Base-by-base conservation (phyloP, 2,329 filamentous ascomycete genomes). In the Mollisiaceae sp. region DNA sequence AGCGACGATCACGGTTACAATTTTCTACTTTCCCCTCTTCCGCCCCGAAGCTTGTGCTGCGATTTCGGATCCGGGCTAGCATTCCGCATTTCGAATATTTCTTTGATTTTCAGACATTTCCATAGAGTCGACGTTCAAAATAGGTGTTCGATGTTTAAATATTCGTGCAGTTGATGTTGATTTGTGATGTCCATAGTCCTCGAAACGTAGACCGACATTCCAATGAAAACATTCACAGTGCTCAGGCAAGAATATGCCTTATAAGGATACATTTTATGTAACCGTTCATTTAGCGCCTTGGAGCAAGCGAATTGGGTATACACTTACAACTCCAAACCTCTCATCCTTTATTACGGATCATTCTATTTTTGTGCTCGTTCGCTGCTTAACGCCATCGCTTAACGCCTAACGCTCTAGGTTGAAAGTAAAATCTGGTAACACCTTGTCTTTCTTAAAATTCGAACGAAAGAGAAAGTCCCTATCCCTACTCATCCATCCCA, bases 401-500 rank as follows among this genome's bases (percentile, higher is more conserved):
- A 50, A 50, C 18, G 27, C 27, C 27, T 6, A 32, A 32, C 6
- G 27, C 27, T 32, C 27, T 3, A 32, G 3, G 6, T 2, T n/a
- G n/a, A 43, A 22, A 50, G 45, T 22, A n/a, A 50, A 18, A 14
- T 50, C 45, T 50, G 32, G 14, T 32, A 54, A 54, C 50, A 24
- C 50, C 50, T 8, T 18, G 32, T 11, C 24, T 18, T 32, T 24
- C 27, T 24, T 27, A 50, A 18, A 1, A 54, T 27, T 32, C 22
- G 6, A 27, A 27, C n/a, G 4, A 20, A 50, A 50, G 45, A 54
- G 27, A 54, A 27, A 18, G 3, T 41, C n/a, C 24, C 9, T 20
- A 52, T 14, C 14, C 50, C 14, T 55, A 57, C 14, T 57, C 59
- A 56, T 65, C 63, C 3, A 24, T 59, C 15, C 61, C 60, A 32